Evolutionary conservation across 768 basidiomycete species (phyloP), one percentile per base, ranked within the genome.

Genomic region (Phylloporus sp.): DNA sequence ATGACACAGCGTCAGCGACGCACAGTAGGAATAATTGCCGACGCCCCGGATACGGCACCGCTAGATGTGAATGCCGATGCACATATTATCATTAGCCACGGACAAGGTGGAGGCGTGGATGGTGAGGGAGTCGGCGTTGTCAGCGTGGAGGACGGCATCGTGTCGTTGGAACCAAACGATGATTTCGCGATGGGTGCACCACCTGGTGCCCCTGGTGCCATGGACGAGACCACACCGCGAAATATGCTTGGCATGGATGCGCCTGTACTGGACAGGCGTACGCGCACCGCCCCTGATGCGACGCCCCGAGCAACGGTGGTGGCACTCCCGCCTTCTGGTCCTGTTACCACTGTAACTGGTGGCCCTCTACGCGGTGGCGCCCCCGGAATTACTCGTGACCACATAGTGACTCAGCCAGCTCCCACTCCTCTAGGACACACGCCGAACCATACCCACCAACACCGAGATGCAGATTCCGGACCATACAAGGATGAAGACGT

Each of bases 401-500:
- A 56, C 18, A 9, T 9, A 1, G 36, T 44, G n/a, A 32, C 43
- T 11, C 55, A 51, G 32, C 44, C 58, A 8, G 22, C 57, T 36
- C 56, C 67, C 2, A 56, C 55, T 11, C 28, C 54, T 4, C 24
- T 63, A 1, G 59, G 65, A 20, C 67, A 59, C 44, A 46, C 52
- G 9, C 51, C 67, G 1, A 65, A 54, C 35, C 77, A 76, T 44
- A 61, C 65, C 32, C 72, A 74, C 48, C 72, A 76, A 41, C 65
- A 71, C 20, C 74, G 73, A 41, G 71, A 74, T 23, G 10, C 51
- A 1, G 77, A 77, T 22, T 61, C 70, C 0, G 87, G 88, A 0
- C 89, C 88, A 0, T 97, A 95, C 70, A 81, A 91, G 24, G 94
- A 98, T 65, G 95, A 99, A 61, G 95, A 97, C 56, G 91, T 98